A percentile compares a stretch with the other conserved stretches of the same genome.
phyloP scores from a whole-genome alignment of 345 rosid genomes.

The Salix dunnii region DNA sequence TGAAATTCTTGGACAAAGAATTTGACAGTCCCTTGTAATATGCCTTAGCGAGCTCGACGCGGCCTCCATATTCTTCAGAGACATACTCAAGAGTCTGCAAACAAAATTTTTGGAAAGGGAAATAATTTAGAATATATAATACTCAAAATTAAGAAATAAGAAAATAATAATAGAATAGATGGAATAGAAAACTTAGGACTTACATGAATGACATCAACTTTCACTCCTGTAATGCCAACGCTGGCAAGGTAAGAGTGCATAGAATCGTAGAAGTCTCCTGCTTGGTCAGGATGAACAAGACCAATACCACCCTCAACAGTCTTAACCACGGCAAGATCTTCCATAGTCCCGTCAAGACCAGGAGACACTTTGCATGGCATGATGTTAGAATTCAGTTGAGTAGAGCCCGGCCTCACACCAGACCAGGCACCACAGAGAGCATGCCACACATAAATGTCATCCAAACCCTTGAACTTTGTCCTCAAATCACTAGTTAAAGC shows the following conservation, averaged over 20 bases:
- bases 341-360: slow-evolving; percentile 62
- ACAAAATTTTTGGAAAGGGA: too few relatives aligned
- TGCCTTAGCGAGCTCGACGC: slow-evolving; percentile 73
- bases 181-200: too few relatives aligned
- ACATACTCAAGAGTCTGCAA: slow-evolving; percentile 48
- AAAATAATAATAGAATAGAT: too few relatives aligned
- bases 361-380: slow-evolving; percentile 45
- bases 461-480: slow-evolving; percentile 51
- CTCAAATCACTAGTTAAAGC: slow-evolving; percentile 69
- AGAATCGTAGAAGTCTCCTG: slow-evolving; percentile 58
- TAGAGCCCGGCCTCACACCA: slow-evolving; percentile 69
- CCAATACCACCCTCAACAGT: slow-evolving; percentile 73
- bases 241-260: slow-evolving; percentile 78
- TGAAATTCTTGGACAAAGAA: slow-evolving; percentile 69
- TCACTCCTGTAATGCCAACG: slow-evolving; percentile 70
- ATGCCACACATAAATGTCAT: slow-evolving; percentile 81
- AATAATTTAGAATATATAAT: too few relatives aligned
- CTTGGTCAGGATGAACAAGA: slow-evolving; percentile 67
- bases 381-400: slow-evolving; percentile 48
- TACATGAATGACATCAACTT: slow-evolving; percentile 83
- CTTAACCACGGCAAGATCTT: slow-evolving; percentile 73
- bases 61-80: slow-evolving; percentile 77
- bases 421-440: slow-evolving; percentile 92
- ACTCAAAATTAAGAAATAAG: too few relatives aligned
- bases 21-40: slow-evolving; percentile 59